These are phyloP conservation scores for Ichthyophthirius multifiliis DNA, from an alignment of 169 alveolate genomes.

Conservation along the genomic window DNA sequence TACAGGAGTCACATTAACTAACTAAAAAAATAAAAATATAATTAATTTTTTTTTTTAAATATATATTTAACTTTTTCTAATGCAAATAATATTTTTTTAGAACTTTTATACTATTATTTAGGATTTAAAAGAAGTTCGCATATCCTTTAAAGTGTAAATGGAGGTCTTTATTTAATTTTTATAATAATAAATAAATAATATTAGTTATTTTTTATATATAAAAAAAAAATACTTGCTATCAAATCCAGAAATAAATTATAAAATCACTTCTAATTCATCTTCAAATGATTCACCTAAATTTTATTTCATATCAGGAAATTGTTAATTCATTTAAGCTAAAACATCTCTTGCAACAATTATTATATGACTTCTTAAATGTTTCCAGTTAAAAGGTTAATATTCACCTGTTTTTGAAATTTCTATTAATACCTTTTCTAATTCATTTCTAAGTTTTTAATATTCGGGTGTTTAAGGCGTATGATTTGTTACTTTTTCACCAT, in stretches of 20 bases:
- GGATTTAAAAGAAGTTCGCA: conserved; percentile 38
- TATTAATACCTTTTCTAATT: conserved; percentile 15
- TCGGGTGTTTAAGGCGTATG: not conserved
- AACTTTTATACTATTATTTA: conserved; percentile 20
- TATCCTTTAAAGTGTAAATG: conserved; percentile 37
- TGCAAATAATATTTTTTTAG: conserved; percentile 35
- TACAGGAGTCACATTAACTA: too few relatives aligned
- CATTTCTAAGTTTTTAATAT: not conserved
- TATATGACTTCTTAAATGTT: conserved; percentile 18
- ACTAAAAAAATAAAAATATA: too few relatives aligned
- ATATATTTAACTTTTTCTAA: conserved; percentile 27
- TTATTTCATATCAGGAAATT: conserved; percentile 16
- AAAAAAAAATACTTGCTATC: conserved; percentile 7
- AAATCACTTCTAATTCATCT: conserved; percentile 39
- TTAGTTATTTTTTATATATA: not conserved
- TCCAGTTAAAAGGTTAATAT: conserved; percentile 18
- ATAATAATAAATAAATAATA: not conserved
- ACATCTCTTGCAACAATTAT: conserved; percentile 26
- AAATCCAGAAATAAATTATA: conserved; percentile 26
- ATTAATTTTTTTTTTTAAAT: too few relatives aligned
- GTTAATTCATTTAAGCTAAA: conserved; percentile 5
- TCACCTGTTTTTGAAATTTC: conserved; percentile 23
- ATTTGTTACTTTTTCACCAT: not conserved
- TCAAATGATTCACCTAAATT: conserved; percentile 26
- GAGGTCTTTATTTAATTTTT: conserved; percentile 2